Conservation (phyloP, 768 basidiomycete genomes). For the Brasilioporus rufonigricans region DNA sequence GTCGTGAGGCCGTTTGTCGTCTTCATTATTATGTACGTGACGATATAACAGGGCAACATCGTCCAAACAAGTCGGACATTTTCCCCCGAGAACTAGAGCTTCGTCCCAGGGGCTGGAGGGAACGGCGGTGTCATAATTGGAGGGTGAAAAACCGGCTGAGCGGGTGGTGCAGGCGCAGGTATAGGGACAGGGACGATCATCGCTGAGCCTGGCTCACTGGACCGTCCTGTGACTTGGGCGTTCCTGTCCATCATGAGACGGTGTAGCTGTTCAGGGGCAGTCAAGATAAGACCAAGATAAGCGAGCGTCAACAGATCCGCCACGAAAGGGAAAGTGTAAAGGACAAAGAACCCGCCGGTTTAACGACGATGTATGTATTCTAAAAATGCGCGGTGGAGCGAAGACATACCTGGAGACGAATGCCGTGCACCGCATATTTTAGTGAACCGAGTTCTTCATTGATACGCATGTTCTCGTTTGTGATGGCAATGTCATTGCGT, state of each 20-base stretch:
- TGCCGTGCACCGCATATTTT: constrained; percentile 66
- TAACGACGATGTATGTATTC: neutral
- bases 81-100: constrained; percentile 20
- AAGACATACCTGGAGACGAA: constrained; percentile 70
- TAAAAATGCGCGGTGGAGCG: constrained; percentile 5
- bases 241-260: constrained; percentile 77
- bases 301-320: constrained; percentile 8
- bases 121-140: constrained; percentile 33
- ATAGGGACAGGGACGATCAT: constrained; percentile 19
- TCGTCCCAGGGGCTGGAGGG: constrained; percentile 30
- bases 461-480: constrained; percentile 68
- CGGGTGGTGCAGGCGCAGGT: constrained; percentile 19
- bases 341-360: neutral
- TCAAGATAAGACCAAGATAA: constrained; percentile 16
- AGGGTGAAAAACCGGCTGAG: constrained; percentile 25
- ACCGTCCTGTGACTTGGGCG: constrained; percentile 51
- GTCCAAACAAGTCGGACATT: constrained; percentile 1
- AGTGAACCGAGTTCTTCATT: constrained; percentile 74
- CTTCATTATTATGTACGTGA: constrained; percentile 23
- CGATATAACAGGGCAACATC: neutral
- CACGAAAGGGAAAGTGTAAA: constrained; percentile 9
- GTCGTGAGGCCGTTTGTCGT: neutral
- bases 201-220: constrained; percentile 22
- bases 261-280: constrained; percentile 44
- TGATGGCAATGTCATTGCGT: constrained; percentile 61